Percentiles rank a stretch among this genome's conserved stretches.
phyloP scores from a whole-genome alignment of 345 rosid species.

The Eucalyptus sideroxylon region DNA sequence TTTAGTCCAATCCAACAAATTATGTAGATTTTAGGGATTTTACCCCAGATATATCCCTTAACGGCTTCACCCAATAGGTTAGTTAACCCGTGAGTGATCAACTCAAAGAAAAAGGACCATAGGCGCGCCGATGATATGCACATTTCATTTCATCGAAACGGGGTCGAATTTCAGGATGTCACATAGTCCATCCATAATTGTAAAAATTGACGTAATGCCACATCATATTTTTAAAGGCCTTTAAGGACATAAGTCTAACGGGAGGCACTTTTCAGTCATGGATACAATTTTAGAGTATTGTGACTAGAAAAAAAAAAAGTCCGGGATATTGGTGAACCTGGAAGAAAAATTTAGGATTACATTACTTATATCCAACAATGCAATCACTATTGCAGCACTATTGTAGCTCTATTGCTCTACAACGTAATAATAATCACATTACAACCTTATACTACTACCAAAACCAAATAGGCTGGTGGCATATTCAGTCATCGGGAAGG shows the following conservation, averaged over 20 bases:
- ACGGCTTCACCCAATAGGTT: too few species aligned
- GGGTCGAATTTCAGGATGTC: too few species aligned
- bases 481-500: too few species aligned
- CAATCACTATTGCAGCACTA: not conserved
- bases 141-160: too few species aligned
- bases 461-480: not conserved
- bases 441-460: not conserved
- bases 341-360: not conserved
- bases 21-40: too few species aligned
- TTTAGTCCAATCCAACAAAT: too few species aligned
- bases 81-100: too few species aligned
- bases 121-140: too few species aligned
- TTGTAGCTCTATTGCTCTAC: not conserved
- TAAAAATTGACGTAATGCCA: not conserved
- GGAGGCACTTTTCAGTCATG: not conserved
- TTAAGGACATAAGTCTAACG: not conserved
- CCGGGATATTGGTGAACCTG: not conserved
- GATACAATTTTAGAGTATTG: not conserved
- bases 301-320: too few species aligned
- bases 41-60: too few species aligned
- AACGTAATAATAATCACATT: not conserved
- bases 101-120: too few species aligned
- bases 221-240: not conserved
- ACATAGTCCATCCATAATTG: not conserved
- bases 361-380: not conserved